These are phyloP conservation scores for Acer saccharum DNA, from an alignment of 345 rosid genomes.

Conservation along the genomic window DNA sequence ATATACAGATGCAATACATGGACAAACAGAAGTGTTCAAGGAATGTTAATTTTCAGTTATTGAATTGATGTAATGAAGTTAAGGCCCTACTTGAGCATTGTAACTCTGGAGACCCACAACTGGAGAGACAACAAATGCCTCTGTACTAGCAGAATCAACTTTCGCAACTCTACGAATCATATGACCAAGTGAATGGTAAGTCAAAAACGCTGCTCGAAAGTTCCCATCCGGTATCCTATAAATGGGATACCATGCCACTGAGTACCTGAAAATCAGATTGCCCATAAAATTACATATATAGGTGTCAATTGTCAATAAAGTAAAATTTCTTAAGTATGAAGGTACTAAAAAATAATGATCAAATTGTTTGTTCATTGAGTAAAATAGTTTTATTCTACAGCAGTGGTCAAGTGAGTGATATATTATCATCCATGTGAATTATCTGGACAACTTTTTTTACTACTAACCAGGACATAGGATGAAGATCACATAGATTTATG, in stretches of 20 bases:
- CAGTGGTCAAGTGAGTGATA: background rate
- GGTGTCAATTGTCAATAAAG: background rate
- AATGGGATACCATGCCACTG: conserved; percentile 73
- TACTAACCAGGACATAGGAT: conserved; percentile 63
- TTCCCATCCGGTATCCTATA: conserved; percentile 66
- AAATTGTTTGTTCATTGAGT: background rate
- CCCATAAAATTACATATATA: background rate
- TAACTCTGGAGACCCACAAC: conserved; percentile 63
- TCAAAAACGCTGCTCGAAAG: conserved; percentile 62
- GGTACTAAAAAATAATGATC: background rate
- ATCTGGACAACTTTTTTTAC: background rate
- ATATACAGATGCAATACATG: background rate
- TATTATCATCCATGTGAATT: background rate
- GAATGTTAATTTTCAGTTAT: background rate
- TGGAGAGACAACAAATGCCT: conserved; percentile 39
- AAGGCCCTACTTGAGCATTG: conserved; percentile 49
- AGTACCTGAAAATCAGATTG: conserved; percentile 46
- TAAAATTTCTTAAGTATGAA: too few species aligned
- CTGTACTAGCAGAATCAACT: conserved; percentile 22
- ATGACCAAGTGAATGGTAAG: conserved; percentile 61
- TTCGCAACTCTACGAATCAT: conserved; percentile 32
- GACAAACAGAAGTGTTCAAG: background rate
- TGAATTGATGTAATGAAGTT: background rate
- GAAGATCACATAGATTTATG: conserved; percentile 42
- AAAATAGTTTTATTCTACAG: background rate